Evolutionary conservation across 2,329 filamentous ascomycete genomes (phyloP), one percentile per base, ranked within the genome.

Genomic region (Fusarium buxicola): DNA sequence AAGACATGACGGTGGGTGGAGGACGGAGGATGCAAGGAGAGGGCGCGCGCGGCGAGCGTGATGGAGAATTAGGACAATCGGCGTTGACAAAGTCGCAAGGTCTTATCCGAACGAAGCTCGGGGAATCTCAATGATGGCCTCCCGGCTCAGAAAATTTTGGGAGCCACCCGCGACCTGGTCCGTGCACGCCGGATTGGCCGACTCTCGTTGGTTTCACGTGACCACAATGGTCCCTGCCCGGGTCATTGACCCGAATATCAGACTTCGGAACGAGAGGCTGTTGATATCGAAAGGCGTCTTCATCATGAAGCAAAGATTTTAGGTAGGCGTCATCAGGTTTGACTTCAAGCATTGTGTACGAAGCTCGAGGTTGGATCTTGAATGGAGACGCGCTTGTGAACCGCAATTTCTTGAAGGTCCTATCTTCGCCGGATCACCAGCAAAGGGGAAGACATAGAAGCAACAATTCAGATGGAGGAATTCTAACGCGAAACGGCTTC

Each of bases 1-100:
- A 83, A 51, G 84, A 82, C 84, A 86, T 87, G 60, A 60, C 77
- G 68, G 56, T 31, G 12, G 30, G 55, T 54, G 53, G 44, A 54
- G 44, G 47, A 43, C 54, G 34, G 43, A 66, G 62, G 38, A 24
- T 50, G 52, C 34, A 50, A 60, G 38, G 40, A 54, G 52, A 53
- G 30, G 50, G 59, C 31, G 51, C 41, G 56, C 34, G 44, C 41
- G 57, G 54, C 48, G 58, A 52, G 48, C 43, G 65, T 55, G 61
- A 65, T 68, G 58, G 47, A 48, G 44, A 47, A 46, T 58, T 48
- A 52, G 55, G 58, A 49, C 54, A 54, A 49, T 56, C 50, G 65
- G 61, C 57, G 44, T 55, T 62, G 55, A 44, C 30, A 53, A 51
- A 57, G 63, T 70, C 68, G 68, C 68, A 68, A 66, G 62, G 50